Evolutionary conservation across 2,329 filamentous ascomycete genomes (phyloP), one percentile per base, ranked within the genome.

Genomic region (Paraconiothyrium sp.): DNA sequence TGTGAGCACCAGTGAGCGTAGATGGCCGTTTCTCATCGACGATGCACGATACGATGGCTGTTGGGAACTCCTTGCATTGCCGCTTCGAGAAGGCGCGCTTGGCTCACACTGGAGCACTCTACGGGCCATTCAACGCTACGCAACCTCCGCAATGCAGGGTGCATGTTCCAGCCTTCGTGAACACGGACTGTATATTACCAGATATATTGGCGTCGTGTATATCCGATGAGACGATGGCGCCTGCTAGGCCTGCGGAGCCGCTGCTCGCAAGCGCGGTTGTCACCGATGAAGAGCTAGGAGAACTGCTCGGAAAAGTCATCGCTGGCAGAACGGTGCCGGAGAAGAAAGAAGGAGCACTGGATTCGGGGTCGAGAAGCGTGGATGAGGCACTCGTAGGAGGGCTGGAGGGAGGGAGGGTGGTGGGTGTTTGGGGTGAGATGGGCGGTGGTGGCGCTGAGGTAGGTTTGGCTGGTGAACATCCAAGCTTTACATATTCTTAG

Each of bases 361-460:
- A 50, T 1, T 76, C 67, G 2, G 71, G 74, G 2, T 68, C 72
- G 6, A 57, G 61, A 30, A 68, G 68, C 9, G 59, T 83, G 22
- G 79, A 83, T 70, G 66, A 67, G 3, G 74, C 71, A 10, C 65
- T 84, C 3, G 63, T 62, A 1, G 80, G 79, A 2, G 81, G 79
- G 3, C 54, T 83, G 24, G 69, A 73, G 14, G 76, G 46, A n/a
- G 78, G 75, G 10, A 63, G 66, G 1, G 54, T 82, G 30, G 41
- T 56, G 43, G 54, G 54, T 47, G 54, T 56, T 74, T 20, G 77
- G 76, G 55, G 72, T 82, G 35, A 80, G 74, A 76, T 75, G 32
- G 57, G 62, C 3, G 73, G 69, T 50, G 62, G 65, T 3, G 64
- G 48, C 34, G 69, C 43, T 37, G 69, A 64, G 60, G 72, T 69